A percentile compares a stretch with the other conserved stretches of the same genome.
Conservation (phyloP, 768 basidiomycete genomes). For the Hebeloma cylindrosporum region DNA sequence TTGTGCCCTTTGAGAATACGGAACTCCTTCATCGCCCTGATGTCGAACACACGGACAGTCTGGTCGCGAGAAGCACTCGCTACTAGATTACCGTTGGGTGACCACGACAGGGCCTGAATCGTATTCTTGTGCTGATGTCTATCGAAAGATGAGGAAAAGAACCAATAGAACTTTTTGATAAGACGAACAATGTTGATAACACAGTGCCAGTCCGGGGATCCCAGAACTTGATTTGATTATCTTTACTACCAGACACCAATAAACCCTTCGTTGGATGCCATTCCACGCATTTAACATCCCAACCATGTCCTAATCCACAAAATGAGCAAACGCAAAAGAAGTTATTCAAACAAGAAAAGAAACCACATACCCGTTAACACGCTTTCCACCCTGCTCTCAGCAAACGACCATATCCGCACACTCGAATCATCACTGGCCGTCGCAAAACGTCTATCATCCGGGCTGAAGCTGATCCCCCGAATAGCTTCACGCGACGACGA, state of each 20-base stretch:
- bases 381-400: slow-evolving; percentile 86
- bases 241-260: slow-evolving; percentile 93
- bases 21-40: slow-evolving; percentile 96
- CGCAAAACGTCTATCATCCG: slow-evolving; percentile 88
- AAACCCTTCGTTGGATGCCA: slow-evolving; percentile 99
- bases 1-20: slow-evolving; percentile 93
- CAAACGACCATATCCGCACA: slow-evolving; percentile 93
- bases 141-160: neutral
- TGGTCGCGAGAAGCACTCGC: slow-evolving; percentile 96
- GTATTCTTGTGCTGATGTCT: slow-evolving; percentile 98
- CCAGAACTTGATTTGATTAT: slow-evolving; percentile 99
- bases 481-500: slow-evolving; percentile 88
- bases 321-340: neutral
- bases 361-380: slow-evolving; percentile 70
- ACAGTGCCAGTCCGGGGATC: slow-evolving; percentile 92
- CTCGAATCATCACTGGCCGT: slow-evolving; percentile 96
- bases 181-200: slow-evolving; percentile 81
- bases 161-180: neutral
- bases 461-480: slow-evolving; percentile 87
- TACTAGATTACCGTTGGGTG: slow-evolving; percentile 89
- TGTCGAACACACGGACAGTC: slow-evolving; percentile 94
- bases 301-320: slow-evolving; percentile 96
- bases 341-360: neutral
- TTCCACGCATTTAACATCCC: slow-evolving; percentile 98
- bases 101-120: slow-evolving; percentile 91